These are phyloP conservation scores for Moniliella sp. DNA, from an alignment of 1,284 basidiomycete species.

Conservation along the genomic window DNA sequence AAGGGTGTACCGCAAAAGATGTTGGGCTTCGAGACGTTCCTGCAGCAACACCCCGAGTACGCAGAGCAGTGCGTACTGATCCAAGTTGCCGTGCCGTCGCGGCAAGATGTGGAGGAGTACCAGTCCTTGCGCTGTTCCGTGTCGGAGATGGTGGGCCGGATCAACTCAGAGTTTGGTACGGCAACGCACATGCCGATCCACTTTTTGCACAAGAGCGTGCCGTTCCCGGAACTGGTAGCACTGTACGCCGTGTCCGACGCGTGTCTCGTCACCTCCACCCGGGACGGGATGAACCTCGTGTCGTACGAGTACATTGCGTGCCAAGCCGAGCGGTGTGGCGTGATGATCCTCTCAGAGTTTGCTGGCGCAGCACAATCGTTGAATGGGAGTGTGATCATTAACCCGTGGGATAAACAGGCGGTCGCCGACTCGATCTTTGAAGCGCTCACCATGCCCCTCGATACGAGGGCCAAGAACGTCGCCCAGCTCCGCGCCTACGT, in stretches of 20 bases:
- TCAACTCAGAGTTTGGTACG: slow-evolving; percentile 93
- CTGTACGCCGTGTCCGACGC: slow-evolving; percentile 89
- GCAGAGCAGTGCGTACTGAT: slow-evolving; percentile 63
- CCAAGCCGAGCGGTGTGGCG: slow-evolving; percentile 72
- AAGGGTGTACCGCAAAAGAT: slow-evolving; percentile 97
- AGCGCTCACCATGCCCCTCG: slow-evolving; percentile 66
- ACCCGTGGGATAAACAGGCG: slow-evolving; percentile 45
- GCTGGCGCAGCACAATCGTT: slow-evolving; percentile 73
- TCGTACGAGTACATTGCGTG: slow-evolving; percentile 96
- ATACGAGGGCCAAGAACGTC: slow-evolving; percentile 65
- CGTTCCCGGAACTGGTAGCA: slow-evolving; percentile 84
- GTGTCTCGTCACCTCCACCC: slow-evolving; percentile 79
- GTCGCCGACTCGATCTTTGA: slow-evolving; percentile 86
- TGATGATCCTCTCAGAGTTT: slow-evolving; percentile 93
- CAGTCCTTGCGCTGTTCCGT: slow-evolving; percentile 87
- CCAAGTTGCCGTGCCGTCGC: slow-evolving; percentile 85
- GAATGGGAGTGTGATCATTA: slow-evolving; percentile 29
- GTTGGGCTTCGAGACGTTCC: slow-evolving; percentile 81
- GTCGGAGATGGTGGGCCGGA: slow-evolving; percentile 88
- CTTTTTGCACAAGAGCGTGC: slow-evolving; percentile 66
- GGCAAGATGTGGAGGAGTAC: slow-evolving; percentile 96
- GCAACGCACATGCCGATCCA: slow-evolving; percentile 98
- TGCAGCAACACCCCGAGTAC: slow-evolving; percentile 94
- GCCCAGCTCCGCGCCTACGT: slow-evolving; percentile 61
- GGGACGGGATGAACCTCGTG: slow-evolving; percentile 98